phyloP scores from a whole-genome alignment of 768 basidiomycete genomes.

The Amanita thiersii region DNA sequence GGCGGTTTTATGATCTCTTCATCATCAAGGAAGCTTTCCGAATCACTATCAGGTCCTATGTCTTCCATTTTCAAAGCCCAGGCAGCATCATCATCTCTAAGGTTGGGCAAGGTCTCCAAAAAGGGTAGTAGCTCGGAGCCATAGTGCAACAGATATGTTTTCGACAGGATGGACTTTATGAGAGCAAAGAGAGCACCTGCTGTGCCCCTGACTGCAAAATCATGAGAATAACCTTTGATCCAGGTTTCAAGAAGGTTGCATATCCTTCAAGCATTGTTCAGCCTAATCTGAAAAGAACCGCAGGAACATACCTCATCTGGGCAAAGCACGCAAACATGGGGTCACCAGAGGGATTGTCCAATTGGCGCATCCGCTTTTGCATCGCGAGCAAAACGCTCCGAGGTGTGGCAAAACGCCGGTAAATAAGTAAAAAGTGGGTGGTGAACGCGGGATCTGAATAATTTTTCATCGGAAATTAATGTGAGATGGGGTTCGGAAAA shows the following conservation, averaged over 20 bases:
- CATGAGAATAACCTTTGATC: conserved; percentile 68
- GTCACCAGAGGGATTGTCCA: conserved; percentile 66
- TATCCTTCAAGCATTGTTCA: conserved; percentile 39
- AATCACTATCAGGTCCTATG: conserved; percentile 57
- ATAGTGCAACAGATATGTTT: conserved; percentile 79
- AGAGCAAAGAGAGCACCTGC: conserved; percentile 66
- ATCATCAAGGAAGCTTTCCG: conserved; percentile 44
- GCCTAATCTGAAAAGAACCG: conserved; percentile 4
- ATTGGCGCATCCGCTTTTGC: conserved; percentile 78
- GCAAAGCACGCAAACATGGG: conserved; percentile 84
- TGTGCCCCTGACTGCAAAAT: conserved; percentile 74
- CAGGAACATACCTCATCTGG: conserved; percentile 63
- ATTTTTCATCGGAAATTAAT: conserved; percentile 9
- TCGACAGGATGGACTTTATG: conserved; percentile 70
- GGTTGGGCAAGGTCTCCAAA: conserved; percentile 53
- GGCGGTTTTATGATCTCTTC: conserved; percentile 39
- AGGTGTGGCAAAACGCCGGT: conserved; percentile 75
- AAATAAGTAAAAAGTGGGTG: conserved; percentile 75
- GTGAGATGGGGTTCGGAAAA: not conserved
- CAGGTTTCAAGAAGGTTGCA: conserved; percentile 73
- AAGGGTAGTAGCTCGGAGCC: conserved; percentile 80
- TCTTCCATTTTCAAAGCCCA: conserved; percentile 72
- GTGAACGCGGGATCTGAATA: conserved; percentile 73
- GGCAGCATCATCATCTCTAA: conserved; percentile 59
- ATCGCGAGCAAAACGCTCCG: conserved; percentile 76